These are phyloP conservation scores for Omphalea diandra DNA, from an alignment of 441 rosid genomes.

Conservation along the genomic window DNA sequence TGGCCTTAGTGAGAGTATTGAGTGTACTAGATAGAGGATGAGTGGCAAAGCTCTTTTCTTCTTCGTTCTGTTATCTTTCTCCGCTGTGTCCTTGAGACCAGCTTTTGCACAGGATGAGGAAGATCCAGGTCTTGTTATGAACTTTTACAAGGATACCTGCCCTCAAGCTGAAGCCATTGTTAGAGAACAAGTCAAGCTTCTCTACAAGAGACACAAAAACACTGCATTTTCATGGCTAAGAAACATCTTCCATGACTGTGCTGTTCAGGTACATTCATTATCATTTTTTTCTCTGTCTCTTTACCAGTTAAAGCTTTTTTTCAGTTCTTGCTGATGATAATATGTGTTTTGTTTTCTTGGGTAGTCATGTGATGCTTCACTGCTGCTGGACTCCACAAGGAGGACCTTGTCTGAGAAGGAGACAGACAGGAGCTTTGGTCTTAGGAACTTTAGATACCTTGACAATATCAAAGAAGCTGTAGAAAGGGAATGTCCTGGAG, in stretches of 20 bases:
- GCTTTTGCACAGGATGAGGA: slow-evolving; percentile 46
- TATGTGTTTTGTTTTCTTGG: neutral
- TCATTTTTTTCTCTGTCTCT: neutral
- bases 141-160: slow-evolving; percentile 83
- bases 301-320: neutral
- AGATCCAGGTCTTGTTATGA: slow-evolving; percentile 73
- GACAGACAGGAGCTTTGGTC: slow-evolving; percentile 91
- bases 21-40: slow-evolving; percentile 30
- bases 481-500: slow-evolving; percentile 93
- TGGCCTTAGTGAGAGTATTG: slow-evolving; percentile 25
- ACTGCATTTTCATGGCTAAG: slow-evolving; percentile 99
- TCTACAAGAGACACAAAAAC: slow-evolving; percentile 98
- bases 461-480: slow-evolving; percentile 90
- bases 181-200: slow-evolving; percentile 84
- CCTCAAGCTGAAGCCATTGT: slow-evolving; percentile 95
- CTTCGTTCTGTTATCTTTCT: slow-evolving; percentile 50
- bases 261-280: slow-evolving; percentile 57
- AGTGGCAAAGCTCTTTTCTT: slow-evolving; percentile 53
- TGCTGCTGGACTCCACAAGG: slow-evolving; percentile 93
- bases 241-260: slow-evolving; percentile 99
- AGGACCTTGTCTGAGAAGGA: slow-evolving; percentile 94
- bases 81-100: slow-evolving; percentile 37
- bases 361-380: slow-evolving; percentile 96
- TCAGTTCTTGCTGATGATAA: neutral
- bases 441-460: slow-evolving; percentile 92